Base-by-base conservation (phyloP, 2,329 filamentous ascomycete species). In the Furcasterigmium sp. region DNA sequence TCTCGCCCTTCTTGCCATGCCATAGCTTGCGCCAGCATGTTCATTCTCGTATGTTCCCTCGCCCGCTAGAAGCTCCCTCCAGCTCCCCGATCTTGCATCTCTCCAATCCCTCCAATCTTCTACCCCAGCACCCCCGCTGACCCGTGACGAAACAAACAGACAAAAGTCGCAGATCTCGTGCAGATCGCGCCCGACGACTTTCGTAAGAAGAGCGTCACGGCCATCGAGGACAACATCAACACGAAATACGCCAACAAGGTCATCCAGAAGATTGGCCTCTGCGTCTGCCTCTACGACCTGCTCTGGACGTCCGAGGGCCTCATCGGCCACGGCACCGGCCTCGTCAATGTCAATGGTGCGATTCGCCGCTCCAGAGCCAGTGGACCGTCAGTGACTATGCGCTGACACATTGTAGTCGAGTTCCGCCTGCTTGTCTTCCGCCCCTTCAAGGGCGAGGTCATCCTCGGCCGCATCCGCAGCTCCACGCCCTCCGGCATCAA, bases 171-270 rank as follows among this genome's bases (percentile, higher is more conserved):
- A 54, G 93, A 98, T 71, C 76, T 98, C 54, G 89, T 98, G 53
- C 88, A 95, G 67, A 94, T 98, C 67, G 77, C 80, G 25, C 93
- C 93, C 2, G 80, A 88, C 56, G 87, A 96, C 60, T 95, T 97
- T 60, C 78, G 82, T 48, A 93, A 93, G 64, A 75, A 81, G 47
- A 94, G 87, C 58, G 78, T 81, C 25, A 78, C 90, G 50, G 89
- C 90, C 1, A 88, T 98, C 50, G 90, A 96, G 66, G 91, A 98
- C 69, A 93, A 93, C 56, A 93, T 98, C 68, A 97, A 98, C 62
- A 77, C 83, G 50, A 98, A 98, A 68, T 98, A 96, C 65, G 83
- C 91, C 46, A 96, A 98, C 69, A 93, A 91, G 67, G 86, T 90
- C 18, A 89, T 98, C 48, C 91, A 95, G 61, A 93, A 93, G 59